Evolutionary conservation across 148 eudicot genomes (phyloP), one percentile per base, ranked within the genome.

Genomic region (Suaeda aralocaspica): DNA sequence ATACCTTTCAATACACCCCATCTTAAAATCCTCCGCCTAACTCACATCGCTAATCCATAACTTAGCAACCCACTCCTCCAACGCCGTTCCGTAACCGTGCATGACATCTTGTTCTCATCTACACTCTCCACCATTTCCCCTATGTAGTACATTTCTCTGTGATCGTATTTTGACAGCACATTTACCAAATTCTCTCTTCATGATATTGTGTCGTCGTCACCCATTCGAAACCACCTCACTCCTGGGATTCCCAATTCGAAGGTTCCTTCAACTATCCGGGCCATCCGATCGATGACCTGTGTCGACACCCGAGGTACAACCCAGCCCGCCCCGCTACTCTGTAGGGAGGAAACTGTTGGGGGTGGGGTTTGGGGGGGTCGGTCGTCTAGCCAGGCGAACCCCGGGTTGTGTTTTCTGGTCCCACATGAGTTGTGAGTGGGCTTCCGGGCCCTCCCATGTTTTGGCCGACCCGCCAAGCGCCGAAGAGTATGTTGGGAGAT

Each of bases 181-280:
- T 80, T 25, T 45, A 82, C 95, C 11, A 93, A 65, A 42, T 93
- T 93, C 0, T 85, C 84, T 82, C 0, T 78, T 12, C 55, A 90
- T 90, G 19, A 90, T 88, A 65, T 95, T 24, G 98, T 93, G 48
- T 93, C 98, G 36, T 93, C 98, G 61, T 93, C 98, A 0, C 98
- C 98, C 98, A 93, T 90, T 26, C 96, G 64, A 61, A 88, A 88
- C 98, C 98, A 93, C 76, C 96, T 76, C 68, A 81, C 92, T 5
- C 67, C 80, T 0, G 74, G 67, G 28, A 79, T 46, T 48, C 86
- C 89, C 31, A 73, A 33, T 49, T 84, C 84, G 61, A 84, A 87
- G 16, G 70, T 52, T 31, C 89, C 96, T 70, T 73, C 39, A n/a
- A 88, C 64, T 0, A 93, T 81, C 68, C 96, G 76, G 6, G 98